phyloP scores from a whole-genome alignment of 2,329 filamentous ascomycete genomes.

The Fusarium sp. region DNA sequence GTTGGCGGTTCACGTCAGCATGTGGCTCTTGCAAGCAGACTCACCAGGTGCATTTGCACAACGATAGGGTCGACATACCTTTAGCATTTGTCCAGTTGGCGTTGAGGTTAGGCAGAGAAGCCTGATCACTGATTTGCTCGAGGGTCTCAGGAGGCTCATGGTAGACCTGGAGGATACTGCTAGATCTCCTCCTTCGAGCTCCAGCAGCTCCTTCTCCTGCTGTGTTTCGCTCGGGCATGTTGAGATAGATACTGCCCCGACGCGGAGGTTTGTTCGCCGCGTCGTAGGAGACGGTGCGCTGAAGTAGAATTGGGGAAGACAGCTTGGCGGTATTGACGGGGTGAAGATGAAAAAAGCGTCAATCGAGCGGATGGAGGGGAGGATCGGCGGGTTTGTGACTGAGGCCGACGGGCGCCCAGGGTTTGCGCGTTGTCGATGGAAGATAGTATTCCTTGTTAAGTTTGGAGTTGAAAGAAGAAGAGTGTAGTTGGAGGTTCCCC shows the following conservation, averaged over 20 bases:
- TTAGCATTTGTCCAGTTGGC: constrained; percentile 99
- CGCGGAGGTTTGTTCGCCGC: constrained; percentile 77
- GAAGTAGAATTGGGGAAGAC: constrained; percentile 89
- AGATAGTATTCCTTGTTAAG: constrained; percentile 13
- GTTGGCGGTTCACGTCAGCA: constrained; percentile 30
- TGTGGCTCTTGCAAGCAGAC: constrained; percentile 3
- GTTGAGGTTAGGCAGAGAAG: constrained; percentile 93
- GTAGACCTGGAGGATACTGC: constrained; percentile 91
- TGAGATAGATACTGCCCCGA: constrained; percentile 69
- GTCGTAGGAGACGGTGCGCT: constrained; percentile 92
- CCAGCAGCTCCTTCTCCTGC: constrained; percentile 59
- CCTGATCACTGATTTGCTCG: constrained; percentile 97
- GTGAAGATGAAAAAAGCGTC: constrained; percentile 30
- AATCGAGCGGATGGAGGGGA: constrained; percentile 21
- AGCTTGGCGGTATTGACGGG: constrained; percentile 86
- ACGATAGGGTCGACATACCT: constrained; percentile 66
- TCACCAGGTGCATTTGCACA: constrained; percentile 5
- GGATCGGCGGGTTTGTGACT: constrained; percentile 11
- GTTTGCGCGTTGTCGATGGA: constrained; percentile 26
- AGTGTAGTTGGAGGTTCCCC: constrained; percentile 36
- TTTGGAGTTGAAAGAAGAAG: constrained; percentile 17
- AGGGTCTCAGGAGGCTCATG: constrained; percentile 96
- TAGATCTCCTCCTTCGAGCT: constrained; percentile 90
- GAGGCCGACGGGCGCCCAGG: constrained; percentile 18
- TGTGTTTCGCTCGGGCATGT: constrained; percentile 67